Base-by-base conservation (phyloP, 2,329 filamentous ascomycete genomes). In the Exophiala alcalophila region DNA sequence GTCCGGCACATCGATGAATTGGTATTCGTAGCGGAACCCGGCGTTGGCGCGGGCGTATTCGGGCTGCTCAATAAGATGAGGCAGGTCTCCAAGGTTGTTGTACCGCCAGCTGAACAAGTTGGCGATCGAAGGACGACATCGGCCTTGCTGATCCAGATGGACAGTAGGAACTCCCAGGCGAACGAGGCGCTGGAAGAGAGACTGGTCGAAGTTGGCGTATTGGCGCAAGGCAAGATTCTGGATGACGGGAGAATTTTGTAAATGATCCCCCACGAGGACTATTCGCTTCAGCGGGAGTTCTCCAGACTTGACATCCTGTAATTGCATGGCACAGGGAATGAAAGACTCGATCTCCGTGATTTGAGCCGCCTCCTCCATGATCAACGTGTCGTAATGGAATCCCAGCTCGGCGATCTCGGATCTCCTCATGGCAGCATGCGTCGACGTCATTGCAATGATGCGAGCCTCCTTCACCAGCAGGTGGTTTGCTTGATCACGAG, bases 351-450 rank as follows among this genome's bases (percentile, higher is more conserved):
- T 86, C 64, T 98, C 92, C 0, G 91, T 98, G 60, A 98, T 91
- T 61, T 98, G 92, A 9, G 92, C 92, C 4, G 92, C 91, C 73
- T 98, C 92, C 69, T 98, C 92, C 86, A 98, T 96, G 39, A 98
- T 77, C 9, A 98, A 85, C 53, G 95, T 98, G 70, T 97, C 90
- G 59, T 98, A 98, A 56, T 88, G 87, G 67, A 98, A 98, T 11
- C 90, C 90, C n/a, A 97, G 76, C 11, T 79, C 76, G 1, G 88
- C 84, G 57, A 98, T 97, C 58, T 97, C 91, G 51, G 87, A 81
- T 50, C 91, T 77, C 49, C 89, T 81, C 77, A 98, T 98, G 1
- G 92, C 92, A 4, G 92, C 94, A 64, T 98, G 92, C 0, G 94
- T 98, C 3, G 90, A 94, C 12, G 92, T 98, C 94, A 98, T 98